Percentiles rank a stretch among this genome's conserved stretches.
Evolutionary conservation across 176 grass and related monocot genomes (phyloP).

Genomic region (Dendrocalamus sinicus): DNA sequence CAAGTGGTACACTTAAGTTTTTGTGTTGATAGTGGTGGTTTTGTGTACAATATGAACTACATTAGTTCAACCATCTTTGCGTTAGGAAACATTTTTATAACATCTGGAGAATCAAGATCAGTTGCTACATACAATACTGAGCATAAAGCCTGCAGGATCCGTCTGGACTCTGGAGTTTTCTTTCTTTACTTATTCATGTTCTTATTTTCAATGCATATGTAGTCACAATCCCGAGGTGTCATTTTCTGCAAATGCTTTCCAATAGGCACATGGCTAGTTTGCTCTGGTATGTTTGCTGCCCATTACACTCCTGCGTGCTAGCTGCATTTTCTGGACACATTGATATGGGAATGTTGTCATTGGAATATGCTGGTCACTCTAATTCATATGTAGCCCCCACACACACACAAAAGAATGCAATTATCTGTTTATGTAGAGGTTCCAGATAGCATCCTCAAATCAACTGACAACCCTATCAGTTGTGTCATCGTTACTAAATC

Average conservation of each 20-base stretch:
- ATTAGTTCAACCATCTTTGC: background rate
- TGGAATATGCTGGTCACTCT: background rate
- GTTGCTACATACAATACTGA: background rate
- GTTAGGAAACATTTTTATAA: background rate
- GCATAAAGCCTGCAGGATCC: slow-evolving; percentile 8
- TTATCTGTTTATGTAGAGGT: background rate
- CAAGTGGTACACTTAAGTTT: background rate
- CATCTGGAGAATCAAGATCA: slow-evolving; percentile 25
- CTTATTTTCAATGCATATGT: slow-evolving; percentile 16
- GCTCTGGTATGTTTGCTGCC: background rate
- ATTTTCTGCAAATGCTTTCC: slow-evolving; percentile 13
- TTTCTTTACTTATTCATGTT: background rate
- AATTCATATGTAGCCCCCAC: background rate
- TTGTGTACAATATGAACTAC: background rate
- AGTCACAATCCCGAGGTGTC: background rate
- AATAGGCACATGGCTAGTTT: slow-evolving; percentile 3
- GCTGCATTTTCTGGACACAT: background rate
- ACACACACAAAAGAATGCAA: too few species aligned
- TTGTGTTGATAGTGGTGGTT: background rate
- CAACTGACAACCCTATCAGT: background rate
- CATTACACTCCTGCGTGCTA: background rate
- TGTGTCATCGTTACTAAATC: slow-evolving; percentile 8
- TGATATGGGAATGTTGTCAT: slow-evolving; percentile 5
- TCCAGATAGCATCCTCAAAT: background rate
- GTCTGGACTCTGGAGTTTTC: background rate